A percentile compares a stretch with the other conserved stretches of the same genome.
phyloP scores from a whole-genome alignment of 176 grass and related monocot species.

The Eragrostis nindensis region DNA sequence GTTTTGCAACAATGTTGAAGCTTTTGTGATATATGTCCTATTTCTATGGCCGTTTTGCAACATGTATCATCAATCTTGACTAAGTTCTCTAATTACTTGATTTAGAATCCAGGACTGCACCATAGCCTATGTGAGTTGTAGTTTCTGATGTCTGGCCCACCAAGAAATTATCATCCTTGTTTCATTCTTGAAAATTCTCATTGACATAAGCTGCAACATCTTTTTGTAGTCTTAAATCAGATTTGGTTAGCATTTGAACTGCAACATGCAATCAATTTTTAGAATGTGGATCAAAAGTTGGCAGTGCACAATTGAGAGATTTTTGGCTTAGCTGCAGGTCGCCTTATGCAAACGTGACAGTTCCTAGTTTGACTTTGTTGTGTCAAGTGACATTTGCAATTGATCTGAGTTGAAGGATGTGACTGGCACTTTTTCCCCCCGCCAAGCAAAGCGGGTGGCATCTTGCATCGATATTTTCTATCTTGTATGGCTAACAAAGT shows the following conservation, averaged over 20 bases:
- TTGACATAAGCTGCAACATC: slow-evolving; percentile 61
- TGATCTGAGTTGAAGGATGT: background rate
- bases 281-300: background rate
- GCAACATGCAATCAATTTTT: background rate
- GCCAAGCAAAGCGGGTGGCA: background rate
- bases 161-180: slow-evolving; percentile 48
- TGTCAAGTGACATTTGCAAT: too few species aligned
- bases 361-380: background rate
- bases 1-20: slow-evolving; percentile 17
- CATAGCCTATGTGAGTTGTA: slow-evolving; percentile 56
- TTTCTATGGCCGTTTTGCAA: background rate
- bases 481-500: background rate
- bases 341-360: background rate
- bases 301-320: background rate
- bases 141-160: slow-evolving; percentile 50
- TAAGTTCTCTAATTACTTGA: slow-evolving; percentile 59
- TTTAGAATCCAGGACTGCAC: slow-evolving; percentile 67
- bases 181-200: slow-evolving; percentile 57
- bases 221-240: background rate
- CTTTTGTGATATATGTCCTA: slow-evolving; percentile 3
- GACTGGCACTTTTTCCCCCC: too few species aligned
- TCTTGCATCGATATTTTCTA: background rate
- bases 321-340: background rate
- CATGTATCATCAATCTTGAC: background rate
- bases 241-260: background rate